Evolutionary conservation across 768 basidiomycete genomes (phyloP).

Genomic region (Trametes sanguinea): DNA sequence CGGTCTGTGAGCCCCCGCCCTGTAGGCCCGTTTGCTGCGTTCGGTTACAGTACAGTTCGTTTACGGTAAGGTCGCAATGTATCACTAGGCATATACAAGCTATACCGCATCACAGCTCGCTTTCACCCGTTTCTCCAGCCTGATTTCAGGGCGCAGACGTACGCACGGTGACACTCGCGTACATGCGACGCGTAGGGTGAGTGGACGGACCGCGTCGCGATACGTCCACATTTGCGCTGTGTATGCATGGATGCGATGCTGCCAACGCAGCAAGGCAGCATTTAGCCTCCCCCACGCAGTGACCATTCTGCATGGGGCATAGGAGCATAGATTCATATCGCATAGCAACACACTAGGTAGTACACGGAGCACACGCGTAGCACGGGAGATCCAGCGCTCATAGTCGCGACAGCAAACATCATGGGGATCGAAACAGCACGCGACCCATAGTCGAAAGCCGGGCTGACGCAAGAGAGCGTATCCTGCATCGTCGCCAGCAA

Average conservation of each 20-base stretch:
- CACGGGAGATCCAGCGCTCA: background rate
- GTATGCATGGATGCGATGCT: too few relatives aligned
- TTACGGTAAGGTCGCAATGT: constrained; percentile 2
- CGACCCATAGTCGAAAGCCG: background rate
- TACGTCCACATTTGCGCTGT: too few relatives aligned
- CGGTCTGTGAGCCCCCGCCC: constrained; percentile 26
- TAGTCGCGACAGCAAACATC: background rate
- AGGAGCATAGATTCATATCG: constrained; percentile 1
- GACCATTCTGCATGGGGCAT: background rate
- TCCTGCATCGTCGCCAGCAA: too few relatives aligned
- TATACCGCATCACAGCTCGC: background rate
- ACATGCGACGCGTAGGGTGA: too few relatives aligned
- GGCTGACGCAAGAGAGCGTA: background rate
- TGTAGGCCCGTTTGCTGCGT: background rate
- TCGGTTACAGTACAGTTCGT: background rate
- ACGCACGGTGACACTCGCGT: too few relatives aligned
- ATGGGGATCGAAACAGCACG: too few relatives aligned
- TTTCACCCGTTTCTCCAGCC: background rate
- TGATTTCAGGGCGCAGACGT: too few relatives aligned
- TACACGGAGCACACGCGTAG: background rate
- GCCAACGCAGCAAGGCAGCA: too few relatives aligned
- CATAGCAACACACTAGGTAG: background rate
- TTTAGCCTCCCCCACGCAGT: too few relatives aligned
- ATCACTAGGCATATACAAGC: constrained; percentile 6
- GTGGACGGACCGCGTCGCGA: too few relatives aligned